A percentile compares a stretch with the other conserved stretches of the same genome.
Conservation (phyloP, 768 basidiomycete species). For the Pisolithus microcarpus region DNA sequence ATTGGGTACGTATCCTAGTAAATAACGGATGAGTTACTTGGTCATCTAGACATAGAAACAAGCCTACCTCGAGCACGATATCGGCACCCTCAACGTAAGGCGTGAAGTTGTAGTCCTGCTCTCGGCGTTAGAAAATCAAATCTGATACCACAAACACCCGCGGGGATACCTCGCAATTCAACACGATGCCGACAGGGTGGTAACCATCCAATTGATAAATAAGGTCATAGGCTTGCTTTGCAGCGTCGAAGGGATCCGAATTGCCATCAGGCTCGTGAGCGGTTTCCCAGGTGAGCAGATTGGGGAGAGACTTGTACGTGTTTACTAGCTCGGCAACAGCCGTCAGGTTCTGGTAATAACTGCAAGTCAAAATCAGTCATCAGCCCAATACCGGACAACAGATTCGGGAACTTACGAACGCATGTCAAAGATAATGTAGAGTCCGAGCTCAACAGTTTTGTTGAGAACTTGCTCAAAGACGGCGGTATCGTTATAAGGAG, state of each 20-base stretch:
- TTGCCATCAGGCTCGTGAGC: conserved; percentile 70
- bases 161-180: conserved; percentile 36
- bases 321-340: conserved; percentile 60
- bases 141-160: neutral
- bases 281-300: conserved; percentile 66
- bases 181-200: conserved; percentile 49
- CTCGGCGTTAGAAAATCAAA: neutral
- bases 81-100: conserved; percentile 58
- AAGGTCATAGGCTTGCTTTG: conserved; percentile 37
- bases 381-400: neutral
- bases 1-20: conserved; percentile 26
- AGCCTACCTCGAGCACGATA: conserved; percentile 61
- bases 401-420: conserved; percentile 33
- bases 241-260: conserved; percentile 56
- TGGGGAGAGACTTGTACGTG: conserved; percentile 56
- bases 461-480: conserved; percentile 17
- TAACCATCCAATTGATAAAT: conserved; percentile 48
- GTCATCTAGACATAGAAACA: conserved; percentile 32
- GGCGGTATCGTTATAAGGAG: conserved; percentile 53
- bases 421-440: conserved; percentile 80
- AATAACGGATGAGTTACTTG: conserved; percentile 11
- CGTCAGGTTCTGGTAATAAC: conserved; percentile 55
- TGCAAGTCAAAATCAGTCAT: conserved; percentile 13
- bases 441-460: conserved; percentile 13
- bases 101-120: conserved; percentile 55